A percentile compares a stretch with the other conserved stretches of the same genome.
phyloP scores from a whole-genome alignment of 2,329 filamentous ascomycete species.

The Paracorniculantispora psalliotae region DNA sequence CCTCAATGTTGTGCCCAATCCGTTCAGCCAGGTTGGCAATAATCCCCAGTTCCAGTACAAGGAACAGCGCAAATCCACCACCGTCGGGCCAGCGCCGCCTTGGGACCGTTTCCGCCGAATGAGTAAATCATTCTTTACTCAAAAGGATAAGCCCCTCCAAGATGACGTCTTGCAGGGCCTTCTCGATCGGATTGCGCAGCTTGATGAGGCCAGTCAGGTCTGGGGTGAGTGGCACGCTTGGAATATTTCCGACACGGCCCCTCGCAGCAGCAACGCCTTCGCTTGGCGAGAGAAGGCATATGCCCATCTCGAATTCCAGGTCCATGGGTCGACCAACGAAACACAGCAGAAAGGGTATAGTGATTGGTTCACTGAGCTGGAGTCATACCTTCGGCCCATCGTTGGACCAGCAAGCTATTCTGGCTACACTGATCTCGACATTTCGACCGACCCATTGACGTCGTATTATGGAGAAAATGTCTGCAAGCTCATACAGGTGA shows the following conservation, averaged over 20 bases:
- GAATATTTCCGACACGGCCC: not conserved
- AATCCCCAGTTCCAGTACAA: conserved; percentile 11
- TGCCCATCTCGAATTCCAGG: conserved; percentile 16
- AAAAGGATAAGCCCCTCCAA: conserved; percentile 3
- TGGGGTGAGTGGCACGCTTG: conserved; percentile 17
- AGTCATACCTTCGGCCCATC: conserved; percentile 10
- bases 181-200: conserved; percentile 4
- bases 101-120: conserved; percentile 14
- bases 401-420: conserved; percentile 16
- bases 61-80: conserved; percentile 9
- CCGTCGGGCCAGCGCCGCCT: not conserved
- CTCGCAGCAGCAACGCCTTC: conserved; percentile 11
- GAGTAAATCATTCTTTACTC: conserved; percentile 16
- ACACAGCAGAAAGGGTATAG: conserved; percentile 7
- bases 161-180: not conserved
- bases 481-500: conserved; percentile 8
- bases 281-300: conserved; percentile 16
- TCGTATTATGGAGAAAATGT: conserved; percentile 17
- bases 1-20: conserved; percentile 13
- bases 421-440: conserved; percentile 16
- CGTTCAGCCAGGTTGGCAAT: conserved; percentile 8
- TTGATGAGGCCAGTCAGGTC: conserved; percentile 1
- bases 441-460: conserved; percentile 12
- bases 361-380: conserved; percentile 10
- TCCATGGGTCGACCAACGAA: conserved; percentile 12